Conservation (phyloP, 371 early-diverging fungal species). For the Sporodiniella umbellata region DNA sequence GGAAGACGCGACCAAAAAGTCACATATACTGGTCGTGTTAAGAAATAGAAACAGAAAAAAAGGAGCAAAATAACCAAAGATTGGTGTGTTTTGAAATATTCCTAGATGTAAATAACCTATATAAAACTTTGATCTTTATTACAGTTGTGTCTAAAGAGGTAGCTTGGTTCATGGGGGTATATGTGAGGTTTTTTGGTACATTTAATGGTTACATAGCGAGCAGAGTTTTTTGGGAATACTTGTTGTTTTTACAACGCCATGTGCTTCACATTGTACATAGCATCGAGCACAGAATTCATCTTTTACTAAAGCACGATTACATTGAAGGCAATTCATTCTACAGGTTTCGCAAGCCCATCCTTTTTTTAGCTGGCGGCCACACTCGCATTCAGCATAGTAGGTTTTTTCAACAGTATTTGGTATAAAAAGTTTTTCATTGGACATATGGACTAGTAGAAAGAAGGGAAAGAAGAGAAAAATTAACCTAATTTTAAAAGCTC, state of each 20-base stretch:
- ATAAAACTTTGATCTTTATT: not conserved
- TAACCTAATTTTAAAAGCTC: no score
- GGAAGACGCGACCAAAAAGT: conserved; percentile 36
- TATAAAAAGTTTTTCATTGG: no score
- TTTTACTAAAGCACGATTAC: conserved; percentile 27
- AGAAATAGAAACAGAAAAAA: conserved; percentile 21
- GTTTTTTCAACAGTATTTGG: no score
- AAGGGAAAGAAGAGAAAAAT: no score
- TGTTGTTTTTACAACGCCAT: conserved; percentile 6
- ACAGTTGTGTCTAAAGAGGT: not conserved
- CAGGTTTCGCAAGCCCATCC: conserved; percentile 33
- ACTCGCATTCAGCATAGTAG: conserved; percentile 14
- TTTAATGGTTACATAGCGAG: not conserved
- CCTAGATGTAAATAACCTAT: conserved; percentile 8
- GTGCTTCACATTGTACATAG: conserved; percentile 20
- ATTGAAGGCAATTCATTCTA: conserved; percentile 26
- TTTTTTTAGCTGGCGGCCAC: conserved; percentile 26
- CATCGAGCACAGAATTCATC: conserved; percentile 35
- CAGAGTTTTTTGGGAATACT: not conserved
- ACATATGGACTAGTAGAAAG: no score
- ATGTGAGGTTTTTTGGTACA: not conserved
- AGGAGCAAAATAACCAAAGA: no score
- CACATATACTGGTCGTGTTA: conserved; percentile 45
- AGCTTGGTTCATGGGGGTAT: not conserved
- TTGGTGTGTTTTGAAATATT: not conserved